Evolutionary conservation across 192 early-diverging fungal species (phyloP).

Genomic region (Phlyctochytrium bullatum): DNA sequence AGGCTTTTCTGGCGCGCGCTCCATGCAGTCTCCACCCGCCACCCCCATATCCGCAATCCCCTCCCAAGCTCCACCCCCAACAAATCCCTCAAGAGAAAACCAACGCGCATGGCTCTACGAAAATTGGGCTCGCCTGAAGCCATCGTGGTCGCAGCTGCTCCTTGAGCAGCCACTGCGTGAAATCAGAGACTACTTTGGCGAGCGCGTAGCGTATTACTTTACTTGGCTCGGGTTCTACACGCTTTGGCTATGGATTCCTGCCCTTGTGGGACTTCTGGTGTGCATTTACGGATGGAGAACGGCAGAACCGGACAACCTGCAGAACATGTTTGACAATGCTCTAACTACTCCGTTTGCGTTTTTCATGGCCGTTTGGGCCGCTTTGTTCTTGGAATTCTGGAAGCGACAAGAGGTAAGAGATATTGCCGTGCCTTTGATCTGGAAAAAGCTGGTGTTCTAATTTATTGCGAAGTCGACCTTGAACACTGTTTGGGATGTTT

Average conservation of each 20-base stretch:
- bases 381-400: slow-evolving; percentile 64
- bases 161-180: slow-evolving; percentile 22
- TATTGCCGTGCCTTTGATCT: slow-evolving; percentile 43
- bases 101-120: slow-evolving; percentile 40
- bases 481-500: slow-evolving; percentile 50
- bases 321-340: slow-evolving; percentile 59
- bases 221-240: slow-evolving; percentile 68
- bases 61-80: neutral
- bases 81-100: slow-evolving; percentile 21
- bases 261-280: slow-evolving; percentile 48
- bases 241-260: slow-evolving; percentile 51
- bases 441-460: too few relatives aligned
- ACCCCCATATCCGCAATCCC: neutral
- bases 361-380: slow-evolving; percentile 60
- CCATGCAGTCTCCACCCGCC: neutral
- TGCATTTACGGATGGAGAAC: slow-evolving; percentile 43
- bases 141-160: slow-evolving; percentile 1
- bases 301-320: slow-evolving; percentile 13
- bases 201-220: slow-evolving; percentile 67
- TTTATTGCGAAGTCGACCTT: neutral
- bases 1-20: neutral
- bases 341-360: slow-evolving; percentile 55
- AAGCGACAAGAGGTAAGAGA: slow-evolving; percentile 48
- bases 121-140: slow-evolving; percentile 39
- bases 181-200: slow-evolving; percentile 61